Evolutionary conservation across 1,139 yeast species (phyloP), one percentile per base, ranked within the genome.

Genomic region (Candida sp.): DNA sequence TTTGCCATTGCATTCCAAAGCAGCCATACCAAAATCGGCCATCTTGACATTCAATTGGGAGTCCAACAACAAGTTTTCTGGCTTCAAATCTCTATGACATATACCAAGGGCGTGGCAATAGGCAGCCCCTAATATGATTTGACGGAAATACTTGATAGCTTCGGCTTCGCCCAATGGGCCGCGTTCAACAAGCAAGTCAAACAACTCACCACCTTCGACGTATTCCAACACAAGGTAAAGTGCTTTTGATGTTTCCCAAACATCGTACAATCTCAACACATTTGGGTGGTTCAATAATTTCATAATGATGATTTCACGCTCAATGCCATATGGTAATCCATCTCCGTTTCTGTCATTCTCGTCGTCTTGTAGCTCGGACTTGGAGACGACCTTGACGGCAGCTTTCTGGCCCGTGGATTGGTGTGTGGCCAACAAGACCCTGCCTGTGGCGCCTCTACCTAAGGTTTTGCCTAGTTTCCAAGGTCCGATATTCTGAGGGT

Each of bases 21-120:
- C 94, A 27, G 96, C 96, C 96, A 88, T 88, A 47, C 96, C 96
- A 63, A 88, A 88, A 68, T 88, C 96, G 6, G 96, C 96, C 58
- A 88, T 83, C 62, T 88, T 88, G 49, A 88, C 88, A 58, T 84
- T 85, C 50, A 84, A 77, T 49, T 84, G 77, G 43, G 83, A 81
- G 66, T 88, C 94, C 37, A 88, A 70, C 51, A 88, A 68, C 52
- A 88, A 73, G 67, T 88, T 88, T 63, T 88, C 96, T 7, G 94
- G 94, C 65, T 88, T 88, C 63, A 88, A 76, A 69, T 88, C 96
- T 63, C 96, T 80, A 63, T 88, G 96, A 60, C 93, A 87, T 54
- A 88, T 88, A 49, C 90, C 90, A 56, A 88, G 80, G 28, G 89
- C 86, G 67, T 88, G 96, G 63, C 93, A 87, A 66, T 88, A 88